These are phyloP conservation scores for Myrica gale DNA, from an alignment of 306 rosid genomes.

Conservation along the genomic window DNA sequence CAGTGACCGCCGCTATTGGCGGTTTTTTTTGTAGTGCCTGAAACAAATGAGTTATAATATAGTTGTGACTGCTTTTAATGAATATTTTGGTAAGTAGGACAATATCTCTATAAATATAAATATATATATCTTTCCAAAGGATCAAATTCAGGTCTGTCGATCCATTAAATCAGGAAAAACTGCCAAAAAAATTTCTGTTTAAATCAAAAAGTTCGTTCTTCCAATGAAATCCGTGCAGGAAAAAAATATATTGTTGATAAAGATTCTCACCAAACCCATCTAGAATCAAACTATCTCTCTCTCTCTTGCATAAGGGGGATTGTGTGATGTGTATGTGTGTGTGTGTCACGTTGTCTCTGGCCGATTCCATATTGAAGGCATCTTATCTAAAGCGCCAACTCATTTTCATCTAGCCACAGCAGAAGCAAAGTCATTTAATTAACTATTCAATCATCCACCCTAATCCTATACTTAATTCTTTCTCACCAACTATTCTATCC, in stretches of 20 bases:
- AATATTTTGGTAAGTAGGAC: no score
- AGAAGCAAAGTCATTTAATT: conserved; percentile 10
- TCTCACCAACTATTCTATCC: conserved; percentile 17
- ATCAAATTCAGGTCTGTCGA: no score
- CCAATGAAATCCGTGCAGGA: background rate
- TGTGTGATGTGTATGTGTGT: background rate
- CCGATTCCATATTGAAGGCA: conserved; percentile 26
- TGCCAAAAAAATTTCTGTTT: no score
- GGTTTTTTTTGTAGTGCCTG: no score
- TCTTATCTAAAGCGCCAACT: conserved; percentile 23
- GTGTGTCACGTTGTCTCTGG: conserved; percentile 30
- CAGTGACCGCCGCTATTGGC: no score
- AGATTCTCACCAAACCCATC: conserved; percentile 20
- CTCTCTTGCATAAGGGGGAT: background rate
- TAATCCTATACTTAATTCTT: background rate
- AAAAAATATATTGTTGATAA: conserved; percentile 22
- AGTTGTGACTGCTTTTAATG: no score
- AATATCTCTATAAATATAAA: no score
- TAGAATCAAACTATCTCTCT: conserved; percentile 20
- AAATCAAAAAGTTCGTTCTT: background rate
- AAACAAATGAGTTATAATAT: no score
- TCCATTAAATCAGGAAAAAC: no score
- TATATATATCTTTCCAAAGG: no score
- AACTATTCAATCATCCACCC: conserved; percentile 41
- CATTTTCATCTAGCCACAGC: conserved; percentile 24